Percentiles rank a stretch among this genome's conserved stretches.
These are phyloP conservation scores for Aphanomyces cochlioides DNA, from an alignment of 352 stramenopile genomes.

Conservation along the genomic window DNA sequence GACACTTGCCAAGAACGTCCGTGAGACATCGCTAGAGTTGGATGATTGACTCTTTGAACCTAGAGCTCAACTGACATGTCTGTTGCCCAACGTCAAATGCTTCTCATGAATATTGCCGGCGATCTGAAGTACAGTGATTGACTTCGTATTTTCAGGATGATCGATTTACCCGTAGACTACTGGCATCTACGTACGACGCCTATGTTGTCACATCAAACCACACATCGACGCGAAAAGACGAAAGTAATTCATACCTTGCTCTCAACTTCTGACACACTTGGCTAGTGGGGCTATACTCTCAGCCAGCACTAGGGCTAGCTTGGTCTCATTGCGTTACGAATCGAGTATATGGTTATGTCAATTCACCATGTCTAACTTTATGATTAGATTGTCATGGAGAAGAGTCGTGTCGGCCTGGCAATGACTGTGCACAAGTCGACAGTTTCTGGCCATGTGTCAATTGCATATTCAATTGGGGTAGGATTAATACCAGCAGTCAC, in stretches of 20 bases:
- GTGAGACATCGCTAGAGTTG: neutral
- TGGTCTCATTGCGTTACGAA: constrained; percentile 72
- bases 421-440: constrained; percentile 19
- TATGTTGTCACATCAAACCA: constrained; percentile 70
- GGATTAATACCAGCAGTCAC: neutral
- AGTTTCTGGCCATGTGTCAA: neutral
- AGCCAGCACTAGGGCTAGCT: constrained; percentile 54
- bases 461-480: neutral
- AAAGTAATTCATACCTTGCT: constrained; percentile 32
- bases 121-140: constrained; percentile 45
- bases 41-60: neutral
- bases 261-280: neutral
- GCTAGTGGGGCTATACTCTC: constrained; percentile 54
- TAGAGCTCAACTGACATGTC: constrained; percentile 23
- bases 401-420: neutral
- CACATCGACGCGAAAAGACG: constrained; percentile 41
- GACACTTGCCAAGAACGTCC: constrained; percentile 56
- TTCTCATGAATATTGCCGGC: constrained; percentile 35
- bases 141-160: neutral
- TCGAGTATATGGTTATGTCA: constrained; percentile 34
- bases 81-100: constrained; percentile 17
- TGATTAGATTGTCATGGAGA: constrained; percentile 12
- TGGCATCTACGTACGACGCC: constrained; percentile 57
- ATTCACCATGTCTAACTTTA: neutral
- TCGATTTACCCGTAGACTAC: constrained; percentile 36